Evolutionary conservation across 352 stramenopile species (phyloP), one percentile per base, ranked within the genome.

Genomic region (Phytopythium ostracodes): DNA sequence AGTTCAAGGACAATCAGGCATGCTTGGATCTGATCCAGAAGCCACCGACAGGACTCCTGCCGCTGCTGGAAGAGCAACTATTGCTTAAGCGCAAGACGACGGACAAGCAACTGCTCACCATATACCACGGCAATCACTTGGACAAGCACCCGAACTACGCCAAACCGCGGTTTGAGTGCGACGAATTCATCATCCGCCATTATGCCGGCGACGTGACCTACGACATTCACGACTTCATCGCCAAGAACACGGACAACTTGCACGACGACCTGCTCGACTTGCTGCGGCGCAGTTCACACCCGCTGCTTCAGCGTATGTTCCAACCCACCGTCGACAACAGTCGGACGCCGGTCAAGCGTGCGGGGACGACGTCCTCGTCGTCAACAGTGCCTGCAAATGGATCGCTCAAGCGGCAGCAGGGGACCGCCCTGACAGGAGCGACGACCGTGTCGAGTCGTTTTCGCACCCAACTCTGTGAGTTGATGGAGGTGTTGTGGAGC

Each of bases 231-330:
- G 88, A 84, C 35, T 96, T 96, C 53, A 87, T 94, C 36, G 77
- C 78, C 17, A 96, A 96, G 68, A 96, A 94, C 71, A 96, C 84
- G 2, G 87, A 96, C 72, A 94, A 94, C 52, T 63, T 96, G n/a
- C 87, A 96, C 64, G 87, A 94, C 38, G 89, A 96, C 50, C 63
- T 94, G 40, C 64, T 96, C 20, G 85, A 95, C 59, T 54, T 97
- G 25, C 65, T 95, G 38, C 75, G 84, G 36, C 71, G 72, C 7
- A 92, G 84, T 43, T 68, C 75, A 0, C 81, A 95, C 49, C 66
- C 79, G n/a, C 64, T 96, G 46, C 65, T 91, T 18, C 75, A 81
- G 31, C 71, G 70, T 20, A 86, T 95, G 33, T 89, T 94, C 44
- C 55, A 40, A 14, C 18, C 25, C 2, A 29, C 54, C 0, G 25